Evolutionary conservation across 495 filamentous ascomycete species (phyloP), one percentile per base, ranked within the genome.

Genomic region (Aspergillus egyptiacus): DNA sequence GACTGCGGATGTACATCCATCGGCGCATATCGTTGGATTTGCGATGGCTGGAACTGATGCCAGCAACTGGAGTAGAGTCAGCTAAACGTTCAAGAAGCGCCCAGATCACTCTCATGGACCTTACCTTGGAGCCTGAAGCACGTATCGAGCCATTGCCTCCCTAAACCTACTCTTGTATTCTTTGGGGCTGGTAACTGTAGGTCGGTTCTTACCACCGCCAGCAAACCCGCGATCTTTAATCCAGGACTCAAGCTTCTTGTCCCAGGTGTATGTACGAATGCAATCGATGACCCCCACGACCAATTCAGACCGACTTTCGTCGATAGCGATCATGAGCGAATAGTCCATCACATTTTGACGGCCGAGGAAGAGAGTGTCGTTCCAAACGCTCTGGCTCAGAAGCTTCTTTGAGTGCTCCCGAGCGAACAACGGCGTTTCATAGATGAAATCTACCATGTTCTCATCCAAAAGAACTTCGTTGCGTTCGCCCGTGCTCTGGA

Each of bases 361-460:
- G 10, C 85, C 85, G 19, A 97, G 67, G 70, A 96, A 99, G 14
- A 97, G 73, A 5, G 93, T 99, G 60, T 99, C 93, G 62, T 99
- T 99, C 82, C 87, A 96, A 10, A 95, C 74, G 67, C 88, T 72
- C 64, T 89, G 72, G 40, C 83, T 73, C n/a, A 96, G 73, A 9
- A 95, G 73, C 55, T 87, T 91, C 71, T 95, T 95, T 10, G 85
- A 86, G 63, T 96, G 91, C 59, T 97, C 93, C 14, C 93, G 81
- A 1, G 88, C 82, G 61, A 97, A 99, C 14, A 99, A 76, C 0
- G 93, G 93, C 1, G 89, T 91, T 62, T 97, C 93, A 63, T 95
- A 97, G 57, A 99, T 97, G 60, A 94, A 96, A 60, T 99, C 93
- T 8, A 99, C 93, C 83, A 99, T 95, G 70, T 99, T 99, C 61